These are phyloP conservation scores for Penicillium sp. DNA, from an alignment of 2,329 filamentous ascomycete genomes.

Conservation along the genomic window DNA sequence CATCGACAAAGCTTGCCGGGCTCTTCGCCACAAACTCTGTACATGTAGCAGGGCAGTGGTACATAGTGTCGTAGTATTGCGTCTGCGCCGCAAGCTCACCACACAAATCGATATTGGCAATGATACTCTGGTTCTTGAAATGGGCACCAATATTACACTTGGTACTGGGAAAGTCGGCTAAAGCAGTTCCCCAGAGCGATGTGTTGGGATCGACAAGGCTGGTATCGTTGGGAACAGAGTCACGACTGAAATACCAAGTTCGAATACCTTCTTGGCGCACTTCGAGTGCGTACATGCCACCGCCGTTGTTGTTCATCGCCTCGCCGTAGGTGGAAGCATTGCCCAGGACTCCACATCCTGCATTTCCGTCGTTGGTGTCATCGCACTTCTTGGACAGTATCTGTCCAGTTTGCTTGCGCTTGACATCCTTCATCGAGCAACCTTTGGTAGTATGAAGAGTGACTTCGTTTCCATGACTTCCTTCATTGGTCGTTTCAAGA, in stretches of 20 bases:
- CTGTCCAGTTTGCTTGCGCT: constrained; percentile 55
- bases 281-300: constrained; percentile 64
- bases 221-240: constrained; percentile 56
- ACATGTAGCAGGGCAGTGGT: constrained; percentile 56
- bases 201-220: constrained; percentile 56
- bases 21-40: constrained; percentile 60
- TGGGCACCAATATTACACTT: constrained; percentile 60
- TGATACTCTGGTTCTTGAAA: constrained; percentile 66
- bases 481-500: constrained; percentile 61
- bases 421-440: constrained; percentile 54
- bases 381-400: constrained; percentile 51
- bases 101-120: constrained; percentile 67
- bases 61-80: constrained; percentile 34
- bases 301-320: constrained; percentile 55
- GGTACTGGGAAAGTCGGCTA: constrained; percentile 67
- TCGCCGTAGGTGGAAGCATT: constrained; percentile 50
- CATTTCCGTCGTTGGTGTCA: constrained; percentile 54
- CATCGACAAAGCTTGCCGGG: constrained; percentile 57
- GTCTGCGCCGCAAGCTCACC: constrained; percentile 53
- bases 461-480: constrained; percentile 57
- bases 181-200: constrained; percentile 61
- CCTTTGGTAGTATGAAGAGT: constrained; percentile 62
- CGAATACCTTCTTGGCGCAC: constrained; percentile 63
- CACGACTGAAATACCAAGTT: constrained; percentile 61
- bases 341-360: constrained; percentile 59